Evolutionary conservation across 148 eudicot genomes (phyloP).

Genomic region (Selenicereus undatus): DNA sequence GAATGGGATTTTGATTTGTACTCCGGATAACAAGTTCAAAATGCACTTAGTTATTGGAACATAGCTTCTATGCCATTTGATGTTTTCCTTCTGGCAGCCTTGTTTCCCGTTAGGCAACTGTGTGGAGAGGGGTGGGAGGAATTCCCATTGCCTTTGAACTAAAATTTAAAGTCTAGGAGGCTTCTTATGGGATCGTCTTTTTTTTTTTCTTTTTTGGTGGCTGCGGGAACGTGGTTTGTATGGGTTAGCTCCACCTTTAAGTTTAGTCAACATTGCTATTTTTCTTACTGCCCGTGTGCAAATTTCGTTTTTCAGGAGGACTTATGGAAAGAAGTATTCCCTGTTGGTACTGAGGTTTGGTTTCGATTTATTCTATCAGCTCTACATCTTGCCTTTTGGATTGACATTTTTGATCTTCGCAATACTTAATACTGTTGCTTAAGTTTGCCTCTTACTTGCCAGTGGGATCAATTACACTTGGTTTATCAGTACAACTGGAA

Average conservation of each 20-base stretch:
- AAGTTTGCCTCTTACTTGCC: constrained; percentile 22
- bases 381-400: not conserved
- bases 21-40: not conserved
- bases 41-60: not conserved
- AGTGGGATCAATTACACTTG: constrained; percentile 93
- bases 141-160: not conserved
- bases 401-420: not conserved
- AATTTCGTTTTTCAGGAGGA: constrained; percentile 66
- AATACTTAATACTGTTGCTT: not conserved
- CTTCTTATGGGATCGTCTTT: not conserved
- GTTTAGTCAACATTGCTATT: not conserved
- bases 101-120: too few relatives aligned
- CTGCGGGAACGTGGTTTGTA: too few relatives aligned
- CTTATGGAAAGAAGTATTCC: constrained; percentile 89
- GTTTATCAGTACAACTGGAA: constrained; percentile 90
- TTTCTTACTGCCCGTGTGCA: not conserved
- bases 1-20: not conserved
- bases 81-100: too few relatives aligned
- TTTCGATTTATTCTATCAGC: not conserved
- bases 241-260: not conserved
- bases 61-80: not conserved
- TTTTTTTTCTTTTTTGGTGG: too few relatives aligned
- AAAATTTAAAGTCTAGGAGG: too few relatives aligned
- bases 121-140: not conserved
- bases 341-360: constrained; percentile 97